Evolutionary conservation across 2,329 filamentous ascomycete species (phyloP), one percentile per base, ranked within the genome.

Genomic region (Fusarium neocosmosporiellum): DNA sequence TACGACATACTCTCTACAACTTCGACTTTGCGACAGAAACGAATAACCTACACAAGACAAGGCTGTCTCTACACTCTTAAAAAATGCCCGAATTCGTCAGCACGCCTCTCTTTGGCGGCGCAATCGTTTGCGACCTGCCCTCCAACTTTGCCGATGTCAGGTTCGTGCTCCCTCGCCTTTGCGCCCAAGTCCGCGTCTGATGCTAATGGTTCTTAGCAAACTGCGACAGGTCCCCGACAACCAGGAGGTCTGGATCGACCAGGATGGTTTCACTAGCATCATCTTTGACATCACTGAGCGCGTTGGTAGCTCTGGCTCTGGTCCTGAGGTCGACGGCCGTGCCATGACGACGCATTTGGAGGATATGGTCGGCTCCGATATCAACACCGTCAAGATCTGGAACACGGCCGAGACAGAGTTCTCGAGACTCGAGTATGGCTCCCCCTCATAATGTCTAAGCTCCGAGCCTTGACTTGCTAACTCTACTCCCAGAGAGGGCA

Each of bases 261-360:
- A 89, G 72, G 88, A 93, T 71, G 95, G 94, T 58, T 95, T 95
- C 81, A 94, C 94, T 4, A 95, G 90, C 83, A 91, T 98, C 80
- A 95, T 98, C 76, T 89, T 98, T 82, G 96, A 98, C 78, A 94
- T 98, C 78, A 93, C 93, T 63, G 92, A 98, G 84, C 92, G 93
- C 64, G 92, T 97, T 24, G 88, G 89, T 67, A 80, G 82, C 16
- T 78, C 88, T 6, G 86, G 87, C 33, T 85, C 83, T 46, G 83
- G 85, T 2, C 85, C 90, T 20, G 88, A 91, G 77, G 88, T 89
- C 37, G 91, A 95, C 76, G 92, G 93, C 64, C 89, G 88, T 50
- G 94, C 94, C 24, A 84, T 92, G 78, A 90, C 91, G 4, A 89
- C 88, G 13, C 92, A 94, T 77, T 85, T 93, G 1, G 88, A 93